Percentiles rank a stretch among this genome's conserved stretches.
phyloP scores from a whole-genome alignment of 2,329 filamentous ascomycete species.

The Fusarium begoniae region DNA sequence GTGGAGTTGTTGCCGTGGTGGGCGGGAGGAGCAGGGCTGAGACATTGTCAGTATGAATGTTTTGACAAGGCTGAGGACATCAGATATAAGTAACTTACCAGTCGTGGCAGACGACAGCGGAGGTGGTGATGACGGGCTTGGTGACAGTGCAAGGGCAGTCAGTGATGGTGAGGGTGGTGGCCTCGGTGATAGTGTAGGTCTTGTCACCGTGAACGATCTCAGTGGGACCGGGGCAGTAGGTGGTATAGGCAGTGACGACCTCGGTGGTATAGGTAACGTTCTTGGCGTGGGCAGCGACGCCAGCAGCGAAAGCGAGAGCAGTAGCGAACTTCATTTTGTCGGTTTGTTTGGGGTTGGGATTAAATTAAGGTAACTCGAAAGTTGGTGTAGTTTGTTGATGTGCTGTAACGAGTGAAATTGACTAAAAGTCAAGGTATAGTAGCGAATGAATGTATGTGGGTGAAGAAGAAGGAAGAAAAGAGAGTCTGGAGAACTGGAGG shows the following conservation, averaged over 20 bases:
- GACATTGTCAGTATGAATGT: conserved; percentile 24
- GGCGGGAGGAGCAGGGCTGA: conserved; percentile 43
- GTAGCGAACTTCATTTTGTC: conserved; percentile 73
- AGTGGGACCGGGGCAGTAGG: conserved; percentile 77
- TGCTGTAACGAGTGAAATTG: conserved; percentile 43
- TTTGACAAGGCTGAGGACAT: conserved; percentile 5
- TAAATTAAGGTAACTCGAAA: conserved; percentile 52
- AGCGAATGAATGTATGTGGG: conserved; percentile 47
- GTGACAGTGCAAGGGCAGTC: conserved; percentile 76
- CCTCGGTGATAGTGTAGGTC: conserved; percentile 75
- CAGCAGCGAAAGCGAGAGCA: conserved; percentile 62
- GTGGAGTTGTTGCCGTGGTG: conserved; percentile 49
- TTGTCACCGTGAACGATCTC: conserved; percentile 68
- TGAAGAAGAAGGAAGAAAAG: conserved; percentile 55
- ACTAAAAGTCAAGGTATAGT: conserved; percentile 42
- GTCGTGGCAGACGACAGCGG: conserved; percentile 62
- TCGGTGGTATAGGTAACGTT: conserved; percentile 68
- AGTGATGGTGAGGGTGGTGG: conserved; percentile 76
- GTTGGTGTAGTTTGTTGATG: conserved; percentile 38
- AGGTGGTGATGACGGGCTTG: conserved; percentile 65
- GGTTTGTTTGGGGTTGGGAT: conserved; percentile 41
- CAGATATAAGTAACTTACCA: conserved; percentile 54
- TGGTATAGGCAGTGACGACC: conserved; percentile 72
- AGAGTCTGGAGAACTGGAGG: conserved; percentile 50
- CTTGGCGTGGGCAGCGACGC: conserved; percentile 55